Conservation (phyloP, 2,329 filamentous ascomycete genomes). For the Aspergillus sp. region DNA sequence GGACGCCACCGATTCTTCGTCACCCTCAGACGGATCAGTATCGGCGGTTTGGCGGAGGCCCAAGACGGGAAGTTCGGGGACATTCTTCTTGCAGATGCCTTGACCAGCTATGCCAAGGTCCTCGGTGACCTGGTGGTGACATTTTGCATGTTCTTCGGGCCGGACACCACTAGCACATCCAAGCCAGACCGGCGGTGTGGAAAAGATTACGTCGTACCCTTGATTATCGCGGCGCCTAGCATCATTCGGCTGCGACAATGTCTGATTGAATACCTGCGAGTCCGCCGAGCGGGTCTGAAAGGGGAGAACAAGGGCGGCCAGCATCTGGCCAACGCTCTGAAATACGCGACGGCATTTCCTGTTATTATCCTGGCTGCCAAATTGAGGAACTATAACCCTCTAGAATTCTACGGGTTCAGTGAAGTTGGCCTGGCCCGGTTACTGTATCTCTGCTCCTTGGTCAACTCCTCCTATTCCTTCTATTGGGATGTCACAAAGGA, state of each 20-base stretch:
- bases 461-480: conserved; percentile 94
- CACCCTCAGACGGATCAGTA: conserved; percentile 71
- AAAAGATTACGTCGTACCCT: conserved; percentile 72
- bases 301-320: conserved; percentile 71
- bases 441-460: conserved; percentile 65
- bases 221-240: conserved; percentile 80
- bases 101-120: conserved; percentile 93
- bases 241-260: conserved; percentile 89
- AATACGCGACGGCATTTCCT: conserved; percentile 92
- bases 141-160: conserved; percentile 83
- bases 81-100: conserved; percentile 84
- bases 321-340: conserved; percentile 88
- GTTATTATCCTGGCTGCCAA: conserved; percentile 79
- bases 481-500: conserved; percentile 98
- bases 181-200: conserved; percentile 80
- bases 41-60: conserved; percentile 82
- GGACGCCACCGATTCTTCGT: conserved; percentile 74
- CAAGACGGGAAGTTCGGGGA: conserved; percentile 94
- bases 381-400: conserved; percentile 61
- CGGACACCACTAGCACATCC: conserved; percentile 69
- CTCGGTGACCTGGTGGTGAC: conserved; percentile 85
- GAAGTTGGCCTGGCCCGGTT: conserved; percentile 56
- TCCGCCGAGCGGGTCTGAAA: conserved; percentile 52
- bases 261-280: conserved; percentile 78
- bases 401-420: conserved; percentile 49